Conservation (phyloP, 257 asterid species). For the Haberlea rhodopensis region DNA sequence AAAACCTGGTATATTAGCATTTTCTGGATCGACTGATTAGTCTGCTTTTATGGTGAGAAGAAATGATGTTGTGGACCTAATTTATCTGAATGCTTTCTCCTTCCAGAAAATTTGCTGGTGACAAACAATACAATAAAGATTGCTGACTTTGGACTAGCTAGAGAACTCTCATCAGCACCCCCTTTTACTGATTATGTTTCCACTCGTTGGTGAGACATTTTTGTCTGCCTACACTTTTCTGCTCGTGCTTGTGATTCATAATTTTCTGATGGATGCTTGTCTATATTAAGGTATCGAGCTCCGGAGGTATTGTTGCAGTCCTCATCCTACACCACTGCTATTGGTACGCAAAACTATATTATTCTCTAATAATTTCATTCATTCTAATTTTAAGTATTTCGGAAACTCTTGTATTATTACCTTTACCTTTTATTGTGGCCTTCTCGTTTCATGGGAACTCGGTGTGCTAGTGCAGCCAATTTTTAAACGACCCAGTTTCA, state of each 20-base stretch:
- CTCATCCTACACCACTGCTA: constrained; percentile 73
- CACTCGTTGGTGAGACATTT: constrained; percentile 86
- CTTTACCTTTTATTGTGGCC: not conserved
- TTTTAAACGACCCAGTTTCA: not conserved
- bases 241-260: constrained; percentile 5
- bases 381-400: constrained; percentile 10
- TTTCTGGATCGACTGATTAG: constrained; percentile 6
- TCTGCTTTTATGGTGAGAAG: constrained; percentile 2
- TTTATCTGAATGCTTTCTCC: constrained; percentile 24
- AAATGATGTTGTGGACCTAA: constrained; percentile 21
- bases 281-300: constrained; percentile 82
- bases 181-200: constrained; percentile 98
- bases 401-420: constrained; percentile 5
- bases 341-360: constrained; percentile 53
- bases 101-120: constrained; percentile 86
- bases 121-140: constrained; percentile 68
- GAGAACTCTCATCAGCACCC: constrained; percentile 84
- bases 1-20: constrained; percentile 72
- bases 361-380: constrained; percentile 8
- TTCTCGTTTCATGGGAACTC: not conserved
- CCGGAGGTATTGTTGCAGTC: constrained; percentile 91
- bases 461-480: not conserved
- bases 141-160: constrained; percentile 97
- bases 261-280: constrained; percentile 25
- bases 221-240: constrained; percentile 12